These are phyloP conservation scores for Cryptosporidium ubiquitum DNA, from an alignment of 169 alveolate species.

Conservation along the genomic window DNA sequence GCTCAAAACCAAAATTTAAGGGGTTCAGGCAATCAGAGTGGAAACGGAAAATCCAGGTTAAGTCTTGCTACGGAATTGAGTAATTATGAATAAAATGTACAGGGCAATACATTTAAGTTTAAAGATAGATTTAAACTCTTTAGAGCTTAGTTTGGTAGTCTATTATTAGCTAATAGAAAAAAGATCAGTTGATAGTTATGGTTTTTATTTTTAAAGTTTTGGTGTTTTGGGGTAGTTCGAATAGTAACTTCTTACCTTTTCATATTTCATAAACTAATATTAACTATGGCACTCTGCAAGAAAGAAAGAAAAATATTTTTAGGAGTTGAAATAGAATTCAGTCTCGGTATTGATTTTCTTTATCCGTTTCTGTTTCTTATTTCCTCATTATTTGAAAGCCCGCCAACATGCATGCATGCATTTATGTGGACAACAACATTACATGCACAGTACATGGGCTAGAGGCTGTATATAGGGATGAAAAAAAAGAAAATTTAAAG, in stretches of 20 bases:
- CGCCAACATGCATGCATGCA: constrained; percentile 37
- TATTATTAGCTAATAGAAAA: too few relatives aligned
- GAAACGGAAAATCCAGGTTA: background rate
- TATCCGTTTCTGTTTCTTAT: background rate
- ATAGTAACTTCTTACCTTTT: too few relatives aligned
- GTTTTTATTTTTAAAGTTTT: too few relatives aligned
- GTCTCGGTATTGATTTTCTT: background rate
- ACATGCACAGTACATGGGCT: background rate
- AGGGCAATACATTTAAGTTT: background rate
- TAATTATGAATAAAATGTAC: background rate
- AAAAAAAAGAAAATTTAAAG: background rate
- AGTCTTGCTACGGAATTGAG: background rate
- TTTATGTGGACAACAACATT: background rate
- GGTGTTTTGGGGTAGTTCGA: background rate
- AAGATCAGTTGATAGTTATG: background rate
- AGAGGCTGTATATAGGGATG: background rate
- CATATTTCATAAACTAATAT: background rate
- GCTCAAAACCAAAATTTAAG: background rate
- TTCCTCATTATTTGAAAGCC: background rate
- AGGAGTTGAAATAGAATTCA: background rate
- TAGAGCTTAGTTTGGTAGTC: too few relatives aligned
- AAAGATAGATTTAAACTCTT: too few relatives aligned
- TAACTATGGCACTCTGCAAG: background rate
- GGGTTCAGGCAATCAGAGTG: background rate
- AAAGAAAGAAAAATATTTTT: too few relatives aligned